Evolutionary conservation across 1,284 basidiomycete species (phyloP), one percentile per base, ranked within the genome.

Genomic region (Trametes pubescens): DNA sequence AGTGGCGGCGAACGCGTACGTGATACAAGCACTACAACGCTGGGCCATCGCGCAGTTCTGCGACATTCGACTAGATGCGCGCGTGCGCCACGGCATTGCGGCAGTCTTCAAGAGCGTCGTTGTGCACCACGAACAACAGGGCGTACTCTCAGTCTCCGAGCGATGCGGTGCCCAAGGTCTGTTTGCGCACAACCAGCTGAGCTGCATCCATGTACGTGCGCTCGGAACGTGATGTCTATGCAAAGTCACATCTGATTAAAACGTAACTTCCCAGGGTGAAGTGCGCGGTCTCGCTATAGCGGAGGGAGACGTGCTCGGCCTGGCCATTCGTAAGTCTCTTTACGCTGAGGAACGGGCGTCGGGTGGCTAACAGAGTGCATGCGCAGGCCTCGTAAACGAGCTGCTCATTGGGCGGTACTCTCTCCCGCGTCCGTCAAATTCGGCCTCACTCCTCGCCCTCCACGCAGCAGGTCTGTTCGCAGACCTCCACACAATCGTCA

Each of bases 121-220:
- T 52, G 62, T 79, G 11, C 75, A 78, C 51, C 73, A 77, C 47
- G 70, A 73, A 22, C 77, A 79, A 57, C 62, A 70, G 21, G 71
- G 72, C 0, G 68, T 69, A 22, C 54, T 79, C 4, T 65, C 67
- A 1, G 70, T 86, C 4, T 73, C 77, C 0, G 83, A 86, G 21
- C 74, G 83, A 13, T 83, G 81, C 59, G 84, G 84, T 16, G 83
- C 82, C 0, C 84, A 84, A 69, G 83, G 84, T 0, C 69, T 85
- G 1, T 81, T 80, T 57, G 77, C 74, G 18, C 71, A 76, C 53
- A 85, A 85, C 64, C 79, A 80, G 66, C 73, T 85, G 51, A 71
- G 75, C 0, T 66, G 62, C 1, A 63, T 77, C 47, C 75, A 78
- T 65, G 82, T 85, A 68, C 53, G 82, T 35, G 29, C 29, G 7